Percentiles rank a stretch among this genome's conserved stretches.
phyloP scores from a whole-genome alignment of 768 basidiomycete species.

The Austroboletus festivus region DNA sequence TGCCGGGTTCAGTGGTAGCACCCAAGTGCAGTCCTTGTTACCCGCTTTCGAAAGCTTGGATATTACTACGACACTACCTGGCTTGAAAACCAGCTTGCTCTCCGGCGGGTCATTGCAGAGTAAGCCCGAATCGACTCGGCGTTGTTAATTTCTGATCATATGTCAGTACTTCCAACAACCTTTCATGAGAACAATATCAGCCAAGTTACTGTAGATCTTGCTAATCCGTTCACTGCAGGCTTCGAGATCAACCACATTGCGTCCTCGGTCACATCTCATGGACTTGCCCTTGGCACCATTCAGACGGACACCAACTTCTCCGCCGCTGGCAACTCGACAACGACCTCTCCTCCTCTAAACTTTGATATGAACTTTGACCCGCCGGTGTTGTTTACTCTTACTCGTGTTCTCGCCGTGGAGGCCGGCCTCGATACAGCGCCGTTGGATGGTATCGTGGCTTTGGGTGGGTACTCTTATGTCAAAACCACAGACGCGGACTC shows the following conservation, averaged over 20 bases:
- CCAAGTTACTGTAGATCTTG: slow-evolving; percentile 58
- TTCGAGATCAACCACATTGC: slow-evolving; percentile 56
- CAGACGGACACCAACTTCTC: slow-evolving; percentile 48
- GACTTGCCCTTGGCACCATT: slow-evolving; percentile 62
- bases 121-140: slow-evolving; percentile 18
- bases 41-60: slow-evolving; percentile 61
- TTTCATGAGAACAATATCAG: slow-evolving; percentile 60
- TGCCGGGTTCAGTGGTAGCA: slow-evolving; percentile 57
- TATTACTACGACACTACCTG: slow-evolving; percentile 56
- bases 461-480: slow-evolving; percentile 67
- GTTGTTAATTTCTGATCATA: not conserved
- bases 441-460: slow-evolving; percentile 59
- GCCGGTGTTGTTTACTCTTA: slow-evolving; percentile 64
- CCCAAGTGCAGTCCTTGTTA: slow-evolving; percentile 52
- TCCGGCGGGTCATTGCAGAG: slow-evolving; percentile 53
- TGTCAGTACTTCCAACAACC: slow-evolving; percentile 57
- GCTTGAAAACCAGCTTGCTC: slow-evolving; percentile 54
- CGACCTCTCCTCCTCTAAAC: slow-evolving; percentile 54
- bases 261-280: slow-evolving; percentile 60
- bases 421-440: slow-evolving; percentile 59
- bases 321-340: slow-evolving; percentile 50
- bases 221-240: slow-evolving; percentile 64
- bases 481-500: slow-evolving; percentile 33
- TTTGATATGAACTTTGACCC: slow-evolving; percentile 70
- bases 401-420: slow-evolving; percentile 60